Evolutionary conservation across 1,139 yeast species (phyloP).

Genomic region (Entelexis sorbosivorans): DNA sequence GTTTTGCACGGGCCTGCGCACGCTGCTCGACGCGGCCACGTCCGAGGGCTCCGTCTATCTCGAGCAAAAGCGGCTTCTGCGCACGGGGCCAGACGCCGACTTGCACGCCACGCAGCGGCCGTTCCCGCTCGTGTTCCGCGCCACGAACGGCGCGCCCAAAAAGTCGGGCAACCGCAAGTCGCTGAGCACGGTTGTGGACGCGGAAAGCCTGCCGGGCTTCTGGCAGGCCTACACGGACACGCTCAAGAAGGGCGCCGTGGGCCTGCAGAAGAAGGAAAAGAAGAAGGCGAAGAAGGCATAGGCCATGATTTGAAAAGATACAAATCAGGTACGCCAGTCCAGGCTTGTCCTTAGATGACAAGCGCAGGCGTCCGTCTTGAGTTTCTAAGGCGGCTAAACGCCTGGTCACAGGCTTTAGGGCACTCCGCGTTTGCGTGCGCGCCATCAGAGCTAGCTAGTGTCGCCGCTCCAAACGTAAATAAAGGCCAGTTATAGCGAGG

Average conservation of each 20-base stretch:
- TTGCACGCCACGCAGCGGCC: slow-evolving; percentile 20
- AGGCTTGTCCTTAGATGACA: no score
- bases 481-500: no score
- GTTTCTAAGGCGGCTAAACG: no score
- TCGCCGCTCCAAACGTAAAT: no score
- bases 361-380: no score
- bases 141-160: slow-evolving; percentile 46
- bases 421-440: no score
- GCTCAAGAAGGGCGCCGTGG: slow-evolving; percentile 50
- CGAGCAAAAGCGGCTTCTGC: slow-evolving; percentile 23
- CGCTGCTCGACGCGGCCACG: slow-evolving; percentile 26
- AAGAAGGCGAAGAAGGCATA: slow-evolving; percentile 18
- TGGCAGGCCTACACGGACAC: slow-evolving; percentile 60
- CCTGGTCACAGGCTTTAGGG: no score
- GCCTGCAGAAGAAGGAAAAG: slow-evolving; percentile 53
- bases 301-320: not conserved
- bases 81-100: slow-evolving; percentile 21
- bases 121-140: slow-evolving; percentile 23
- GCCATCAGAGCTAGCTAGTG: no score
- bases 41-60: slow-evolving; percentile 35
- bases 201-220: slow-evolving; percentile 47
- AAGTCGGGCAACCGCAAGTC: slow-evolving; percentile 42
- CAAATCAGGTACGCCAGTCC: no score
- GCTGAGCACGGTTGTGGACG: slow-evolving; percentile 53
- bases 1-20: slow-evolving; percentile 28